A percentile compares a stretch with the other conserved stretches of the same genome.
These are phyloP conservation scores for Tetracladium marchalianum DNA, from an alignment of 495 filamentous ascomycete genomes.

Conservation along the genomic window DNA sequence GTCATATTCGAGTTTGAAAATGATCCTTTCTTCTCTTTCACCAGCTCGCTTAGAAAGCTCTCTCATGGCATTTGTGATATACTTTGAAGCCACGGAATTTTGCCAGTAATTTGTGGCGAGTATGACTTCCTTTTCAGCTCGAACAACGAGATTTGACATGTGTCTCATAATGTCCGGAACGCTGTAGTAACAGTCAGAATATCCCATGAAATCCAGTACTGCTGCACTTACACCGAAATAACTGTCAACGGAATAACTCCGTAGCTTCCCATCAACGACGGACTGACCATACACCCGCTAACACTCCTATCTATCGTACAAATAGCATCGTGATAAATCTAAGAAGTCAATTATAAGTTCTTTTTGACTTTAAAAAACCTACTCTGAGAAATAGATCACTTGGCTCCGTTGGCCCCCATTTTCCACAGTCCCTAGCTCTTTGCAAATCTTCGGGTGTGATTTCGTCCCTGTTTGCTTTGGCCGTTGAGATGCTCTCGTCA, in stretches of 20 bases:
- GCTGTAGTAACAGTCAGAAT: conserved; percentile 11
- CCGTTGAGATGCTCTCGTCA: conserved; percentile 14
- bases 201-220: background rate
- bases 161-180: conserved; percentile 63
- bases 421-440: conserved; percentile 48
- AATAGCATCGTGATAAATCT: conserved; percentile 60
- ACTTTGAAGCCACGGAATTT: conserved; percentile 51
- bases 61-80: conserved; percentile 56
- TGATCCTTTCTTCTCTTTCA: conserved; percentile 41
- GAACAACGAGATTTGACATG: conserved; percentile 64
- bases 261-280: conserved; percentile 56
- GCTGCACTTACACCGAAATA: conserved; percentile 41
- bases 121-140: conserved; percentile 62
- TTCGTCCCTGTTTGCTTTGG: conserved; percentile 15
- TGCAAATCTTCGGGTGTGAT: conserved; percentile 34
- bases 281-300: conserved; percentile 50
- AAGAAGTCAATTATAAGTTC: background rate
- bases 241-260: conserved; percentile 61
- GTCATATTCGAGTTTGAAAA: conserved; percentile 71
- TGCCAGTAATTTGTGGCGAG: conserved; percentile 71
- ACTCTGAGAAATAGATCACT: conserved; percentile 59
- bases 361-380: conserved; percentile 1
- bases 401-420: conserved; percentile 53
- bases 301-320: conserved; percentile 48
- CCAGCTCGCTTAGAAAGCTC: conserved; percentile 60